Evolutionary conservation across 2,329 filamentous ascomycete species (phyloP).

Genomic region (Pseudogymnoascus verrucosus): DNA sequence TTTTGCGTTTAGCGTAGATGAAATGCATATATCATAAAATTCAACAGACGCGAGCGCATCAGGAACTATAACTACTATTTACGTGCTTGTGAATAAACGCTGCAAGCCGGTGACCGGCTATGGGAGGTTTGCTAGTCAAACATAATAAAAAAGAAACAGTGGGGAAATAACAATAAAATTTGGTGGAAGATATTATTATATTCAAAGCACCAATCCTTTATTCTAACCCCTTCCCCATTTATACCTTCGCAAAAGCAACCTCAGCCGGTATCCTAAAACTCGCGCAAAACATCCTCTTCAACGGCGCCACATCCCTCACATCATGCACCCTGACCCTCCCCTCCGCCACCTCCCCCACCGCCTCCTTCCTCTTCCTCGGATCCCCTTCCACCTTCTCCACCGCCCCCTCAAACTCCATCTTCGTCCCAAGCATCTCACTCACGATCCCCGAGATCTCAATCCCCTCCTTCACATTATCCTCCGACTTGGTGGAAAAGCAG

Average conservation of each 20-base stretch:
- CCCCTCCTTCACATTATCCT: slow-evolving; percentile 56
- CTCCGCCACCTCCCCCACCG: slow-evolving; percentile 33
- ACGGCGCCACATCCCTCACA: slow-evolving; percentile 82
- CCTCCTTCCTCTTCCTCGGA: slow-evolving; percentile 25
- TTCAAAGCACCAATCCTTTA: neutral
- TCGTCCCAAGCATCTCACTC: slow-evolving; percentile 38
- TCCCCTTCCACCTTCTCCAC: slow-evolving; percentile 33
- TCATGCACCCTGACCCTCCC: slow-evolving; percentile 51
- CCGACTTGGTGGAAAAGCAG: slow-evolving; percentile 80
- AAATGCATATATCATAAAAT: slow-evolving; percentile 7
- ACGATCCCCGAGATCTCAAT: slow-evolving; percentile 28
- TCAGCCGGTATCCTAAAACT: slow-evolving; percentile 77
- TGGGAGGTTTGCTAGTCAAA: neutral
- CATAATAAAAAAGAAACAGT: neutral
- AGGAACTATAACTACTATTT: too few relatives aligned
- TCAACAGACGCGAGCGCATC: neutral
- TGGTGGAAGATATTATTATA: neutral
- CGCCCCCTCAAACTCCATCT: slow-evolving; percentile 35
- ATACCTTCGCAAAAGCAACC: slow-evolving; percentile 58
- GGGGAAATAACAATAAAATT: neutral
- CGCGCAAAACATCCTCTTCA: slow-evolving; percentile 95
- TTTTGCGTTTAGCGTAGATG: slow-evolving; percentile 8
- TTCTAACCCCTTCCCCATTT: neutral
- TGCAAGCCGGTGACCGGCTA: neutral
- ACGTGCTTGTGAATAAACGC: neutral